A percentile compares a stretch with the other conserved stretches of the same genome.
Conservation (phyloP, 2,329 filamentous ascomycete species). For the Botrytis fabae region DNA sequence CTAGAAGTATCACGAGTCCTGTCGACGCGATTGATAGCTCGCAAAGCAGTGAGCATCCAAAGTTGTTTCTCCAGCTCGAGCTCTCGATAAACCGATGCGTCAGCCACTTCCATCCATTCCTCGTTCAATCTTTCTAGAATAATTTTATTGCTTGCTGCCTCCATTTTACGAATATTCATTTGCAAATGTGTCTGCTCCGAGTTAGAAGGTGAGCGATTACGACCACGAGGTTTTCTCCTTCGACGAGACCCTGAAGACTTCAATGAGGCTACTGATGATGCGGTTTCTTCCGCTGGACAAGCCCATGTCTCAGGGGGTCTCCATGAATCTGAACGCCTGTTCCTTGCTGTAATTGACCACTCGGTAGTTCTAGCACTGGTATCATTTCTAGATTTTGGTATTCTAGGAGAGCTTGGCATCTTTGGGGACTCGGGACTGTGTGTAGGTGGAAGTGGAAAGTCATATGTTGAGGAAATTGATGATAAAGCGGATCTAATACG, state of each 20-base stretch:
- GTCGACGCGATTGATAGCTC: conserved; percentile 31
- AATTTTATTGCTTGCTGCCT: conserved; percentile 51
- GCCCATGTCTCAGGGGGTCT: conserved; percentile 34
- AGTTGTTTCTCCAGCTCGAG: conserved; percentile 57
- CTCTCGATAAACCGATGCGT: conserved; percentile 52
- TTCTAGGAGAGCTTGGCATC: conserved; percentile 8
- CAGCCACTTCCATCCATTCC: conserved; percentile 48
- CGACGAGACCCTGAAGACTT: conserved; percentile 16
- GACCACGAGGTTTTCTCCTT: conserved; percentile 12
- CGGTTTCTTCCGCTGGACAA: conserved; percentile 18
- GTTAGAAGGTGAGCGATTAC: conserved; percentile 21
- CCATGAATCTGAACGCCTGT: conserved; percentile 29
- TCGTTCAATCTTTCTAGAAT: conserved; percentile 58
- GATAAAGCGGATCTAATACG: conserved; percentile 19
- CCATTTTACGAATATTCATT: conserved; percentile 57
- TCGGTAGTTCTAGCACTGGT: conserved; percentile 23
- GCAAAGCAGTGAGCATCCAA: conserved; percentile 62
- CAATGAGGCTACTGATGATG: conserved; percentile 17
- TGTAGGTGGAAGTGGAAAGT: conserved; percentile 32
- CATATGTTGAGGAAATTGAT: conserved; percentile 29
- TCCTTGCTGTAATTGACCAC: conserved; percentile 23
- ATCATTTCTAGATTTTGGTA: conserved; percentile 11
- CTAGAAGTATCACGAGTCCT: neutral
- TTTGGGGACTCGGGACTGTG: conserved; percentile 4
- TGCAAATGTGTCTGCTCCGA: conserved; percentile 46